These are phyloP conservation scores for Wickerhamomyces tratensis DNA, from an alignment of 805 yeast genomes.

Conservation along the genomic window DNA sequence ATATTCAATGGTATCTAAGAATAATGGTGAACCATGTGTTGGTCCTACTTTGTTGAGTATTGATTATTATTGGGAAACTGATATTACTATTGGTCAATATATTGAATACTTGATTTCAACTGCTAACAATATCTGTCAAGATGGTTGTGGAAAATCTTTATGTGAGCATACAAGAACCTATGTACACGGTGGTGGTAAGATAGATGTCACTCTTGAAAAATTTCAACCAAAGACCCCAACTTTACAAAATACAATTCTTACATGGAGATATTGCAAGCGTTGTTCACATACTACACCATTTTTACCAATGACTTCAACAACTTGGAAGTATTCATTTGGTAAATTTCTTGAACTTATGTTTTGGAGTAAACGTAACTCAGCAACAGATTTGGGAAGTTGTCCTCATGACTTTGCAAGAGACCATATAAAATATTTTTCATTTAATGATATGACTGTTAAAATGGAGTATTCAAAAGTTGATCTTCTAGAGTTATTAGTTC, in stretches of 20 bases:
- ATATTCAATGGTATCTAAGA: conserved; percentile 73
- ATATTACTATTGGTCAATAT: conserved; percentile 81
- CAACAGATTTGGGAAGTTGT: conserved; percentile 58
- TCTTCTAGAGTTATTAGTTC: conserved; percentile 69
- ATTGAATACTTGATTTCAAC: conserved; percentile 71
- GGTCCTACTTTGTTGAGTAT: conserved; percentile 84
- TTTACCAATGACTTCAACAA: conserved; percentile 70
- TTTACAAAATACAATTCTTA: conserved; percentile 56
- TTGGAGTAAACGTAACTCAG: conserved; percentile 51
- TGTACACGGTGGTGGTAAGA: conserved; percentile 79
- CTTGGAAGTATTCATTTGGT: conserved; percentile 90
- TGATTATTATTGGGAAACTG: conserved; percentile 86
- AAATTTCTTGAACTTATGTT: conserved; percentile 82
- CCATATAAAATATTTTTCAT: conserved; percentile 78
- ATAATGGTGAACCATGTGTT: conserved; percentile 82
- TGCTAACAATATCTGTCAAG: conserved; percentile 61
- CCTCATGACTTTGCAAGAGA: conserved; percentile 73
- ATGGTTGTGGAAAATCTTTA: conserved; percentile 66
- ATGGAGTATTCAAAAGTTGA: conserved; percentile 73
- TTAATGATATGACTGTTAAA: conserved; percentile 66
- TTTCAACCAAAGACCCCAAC: conserved; percentile 48
- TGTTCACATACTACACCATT: conserved; percentile 74
- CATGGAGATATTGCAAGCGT: conserved; percentile 86
- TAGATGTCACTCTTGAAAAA: conserved; percentile 67
- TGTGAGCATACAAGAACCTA: conserved; percentile 76